These are phyloP conservation scores for Yamadazyma blattariae DNA, from an alignment of 1,139 yeast genomes.

Conservation along the genomic window DNA sequence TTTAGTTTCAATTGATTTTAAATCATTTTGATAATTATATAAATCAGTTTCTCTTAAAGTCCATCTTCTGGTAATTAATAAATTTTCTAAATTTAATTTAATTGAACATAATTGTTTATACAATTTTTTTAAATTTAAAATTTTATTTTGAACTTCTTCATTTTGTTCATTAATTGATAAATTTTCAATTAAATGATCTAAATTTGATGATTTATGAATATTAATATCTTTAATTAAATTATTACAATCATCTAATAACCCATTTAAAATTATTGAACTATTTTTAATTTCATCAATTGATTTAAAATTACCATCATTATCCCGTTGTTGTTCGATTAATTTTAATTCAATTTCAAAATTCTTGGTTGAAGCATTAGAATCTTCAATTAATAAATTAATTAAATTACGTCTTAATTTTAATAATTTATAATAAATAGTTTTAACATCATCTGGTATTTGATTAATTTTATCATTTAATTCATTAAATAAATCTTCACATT, in stretches of 20 bases:
- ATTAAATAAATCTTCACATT: conserved; percentile 53
- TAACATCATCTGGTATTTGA: conserved; percentile 55
- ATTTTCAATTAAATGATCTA: conserved; percentile 20
- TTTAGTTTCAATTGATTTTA: conserved; percentile 69
- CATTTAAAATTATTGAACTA: conserved; percentile 62
- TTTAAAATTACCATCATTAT: conserved; percentile 32
- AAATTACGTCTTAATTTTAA: conserved; percentile 32
- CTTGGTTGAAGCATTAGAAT: conserved; percentile 7
- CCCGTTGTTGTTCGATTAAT: conserved; percentile 30
- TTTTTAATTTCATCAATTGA: conserved; percentile 19
- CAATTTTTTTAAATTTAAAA: conserved; percentile 19
- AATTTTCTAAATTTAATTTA: conserved; percentile 72
- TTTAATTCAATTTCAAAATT: conserved; percentile 21
- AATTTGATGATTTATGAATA: conserved; percentile 48
- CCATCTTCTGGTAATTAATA: conserved; percentile 92
- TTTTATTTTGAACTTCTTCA: conserved; percentile 9
- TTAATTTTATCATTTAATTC: conserved; percentile 53
- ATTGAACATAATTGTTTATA: conserved; percentile 51
- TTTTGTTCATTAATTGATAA: conserved; percentile 22
- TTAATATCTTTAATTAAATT: conserved; percentile 67
- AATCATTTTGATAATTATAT: conserved; percentile 71
- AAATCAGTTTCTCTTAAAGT: conserved; percentile 93
- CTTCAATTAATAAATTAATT: conserved; percentile 31
- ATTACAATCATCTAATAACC: conserved; percentile 78
- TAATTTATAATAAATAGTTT: conserved; percentile 48